Evolutionary conservation across 345 rosid species (phyloP).

Genomic region (Ceriops zippeliana): DNA sequence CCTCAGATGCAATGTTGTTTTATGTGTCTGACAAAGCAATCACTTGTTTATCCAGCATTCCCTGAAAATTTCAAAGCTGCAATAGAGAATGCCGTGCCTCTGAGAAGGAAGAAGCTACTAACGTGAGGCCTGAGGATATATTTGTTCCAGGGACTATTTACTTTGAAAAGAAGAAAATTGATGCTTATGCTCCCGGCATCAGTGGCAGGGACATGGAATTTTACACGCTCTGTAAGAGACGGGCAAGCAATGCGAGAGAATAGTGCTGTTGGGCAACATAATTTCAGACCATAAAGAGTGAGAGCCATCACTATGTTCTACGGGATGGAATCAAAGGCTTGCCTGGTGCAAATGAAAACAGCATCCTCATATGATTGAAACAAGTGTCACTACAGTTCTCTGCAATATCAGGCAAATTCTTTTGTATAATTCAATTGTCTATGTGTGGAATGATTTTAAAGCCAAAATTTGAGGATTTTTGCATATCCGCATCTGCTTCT

Average conservation of each 20-base stretch:
- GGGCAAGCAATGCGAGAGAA: slow-evolving; percentile 79
- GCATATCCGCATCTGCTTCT: not conserved
- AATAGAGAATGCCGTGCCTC: slow-evolving; percentile 13
- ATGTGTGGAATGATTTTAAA: not conserved
- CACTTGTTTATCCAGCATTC: slow-evolving; percentile 9
- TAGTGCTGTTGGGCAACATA: slow-evolving; percentile 73
- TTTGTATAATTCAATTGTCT: not conserved
- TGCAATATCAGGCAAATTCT: slow-evolving; percentile 1
- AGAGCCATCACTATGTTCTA: slow-evolving; percentile 74
- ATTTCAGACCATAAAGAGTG: slow-evolving; percentile 84
- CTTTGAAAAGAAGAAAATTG: slow-evolving; percentile 63
- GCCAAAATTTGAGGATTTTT: not conserved
- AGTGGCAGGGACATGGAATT: slow-evolving; percentile 33
- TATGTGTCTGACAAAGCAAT: slow-evolving; percentile 18
- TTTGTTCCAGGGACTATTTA: slow-evolving; percentile 74
- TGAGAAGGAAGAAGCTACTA: slow-evolving; percentile 19
- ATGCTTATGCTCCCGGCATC: not conserved
- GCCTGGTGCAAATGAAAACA: slow-evolving; percentile 42
- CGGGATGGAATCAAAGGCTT: slow-evolving; percentile 84
- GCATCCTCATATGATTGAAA: slow-evolving; percentile 31
- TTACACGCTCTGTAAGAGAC: slow-evolving; percentile 73
- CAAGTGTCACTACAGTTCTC: not conserved
- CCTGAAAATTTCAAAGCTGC: slow-evolving; percentile 19
- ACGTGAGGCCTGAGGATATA: slow-evolving; percentile 50
- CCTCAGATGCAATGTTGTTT: not conserved